Percentiles rank a stretch among this genome's conserved stretches.
phyloP scores from a whole-genome alignment of 352 stramenopile species.

The Pythium catenulatum region DNA sequence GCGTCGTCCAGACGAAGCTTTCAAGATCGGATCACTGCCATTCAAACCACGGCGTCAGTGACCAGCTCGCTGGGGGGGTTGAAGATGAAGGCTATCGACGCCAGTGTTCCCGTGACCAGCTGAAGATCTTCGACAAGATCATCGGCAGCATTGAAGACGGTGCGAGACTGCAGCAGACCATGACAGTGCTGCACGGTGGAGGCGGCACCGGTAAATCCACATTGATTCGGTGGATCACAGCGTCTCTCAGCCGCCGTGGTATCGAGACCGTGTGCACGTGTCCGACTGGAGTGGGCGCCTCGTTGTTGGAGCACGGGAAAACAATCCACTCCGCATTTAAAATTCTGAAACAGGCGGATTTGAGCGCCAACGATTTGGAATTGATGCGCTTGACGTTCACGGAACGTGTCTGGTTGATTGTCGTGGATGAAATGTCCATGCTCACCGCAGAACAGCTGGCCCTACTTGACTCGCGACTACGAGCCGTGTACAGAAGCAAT shows the following conservation, averaged over 20 bases:
- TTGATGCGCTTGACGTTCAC: slow-evolving; percentile 38
- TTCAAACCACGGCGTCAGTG: too few relatives aligned
- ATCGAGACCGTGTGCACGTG: background rate
- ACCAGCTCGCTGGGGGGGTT: too few relatives aligned
- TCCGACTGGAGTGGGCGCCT: background rate
- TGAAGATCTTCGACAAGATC: background rate
- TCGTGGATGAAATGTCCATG: slow-evolving; percentile 58
- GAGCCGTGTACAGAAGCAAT: background rate
- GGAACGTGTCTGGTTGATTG: slow-evolving; percentile 31
- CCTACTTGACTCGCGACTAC: slow-evolving; percentile 31
- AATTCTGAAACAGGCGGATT: background rate
- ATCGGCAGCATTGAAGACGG: background rate
- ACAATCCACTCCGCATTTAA: background rate
- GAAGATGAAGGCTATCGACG: too few relatives aligned
- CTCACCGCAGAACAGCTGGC: slow-evolving; percentile 24
- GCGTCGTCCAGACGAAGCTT: too few relatives aligned
- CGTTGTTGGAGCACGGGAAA: background rate
- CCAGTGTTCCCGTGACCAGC: background rate
- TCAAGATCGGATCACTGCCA: too few relatives aligned
- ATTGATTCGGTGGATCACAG: background rate
- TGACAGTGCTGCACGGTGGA: background rate
- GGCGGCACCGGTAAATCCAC: background rate
- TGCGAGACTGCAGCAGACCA: background rate
- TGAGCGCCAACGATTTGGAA: slow-evolving; percentile 27
- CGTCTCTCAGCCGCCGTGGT: background rate